phyloP scores from a whole-genome alignment of 1,284 basidiomycete species.

The Ganoderma lingzhi region DNA sequence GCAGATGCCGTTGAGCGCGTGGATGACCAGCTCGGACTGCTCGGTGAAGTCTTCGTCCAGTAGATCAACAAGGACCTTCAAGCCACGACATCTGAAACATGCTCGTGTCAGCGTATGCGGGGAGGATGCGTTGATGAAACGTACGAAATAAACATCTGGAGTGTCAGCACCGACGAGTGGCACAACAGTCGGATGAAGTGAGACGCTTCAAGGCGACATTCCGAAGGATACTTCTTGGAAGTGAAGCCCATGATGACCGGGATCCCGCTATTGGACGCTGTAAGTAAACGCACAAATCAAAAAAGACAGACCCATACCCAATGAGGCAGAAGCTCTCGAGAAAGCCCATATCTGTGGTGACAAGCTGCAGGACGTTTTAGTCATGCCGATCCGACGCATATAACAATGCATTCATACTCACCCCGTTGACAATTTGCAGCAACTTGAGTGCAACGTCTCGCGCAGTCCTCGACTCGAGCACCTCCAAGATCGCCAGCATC shows the following conservation, averaged over 20 bases:
- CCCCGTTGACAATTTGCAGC: conserved; percentile 90
- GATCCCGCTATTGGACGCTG: conserved; percentile 67
- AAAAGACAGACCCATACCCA: conserved; percentile 59
- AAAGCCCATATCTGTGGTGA: conserved; percentile 85
- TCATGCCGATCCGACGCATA: not conserved
- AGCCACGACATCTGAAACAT: conserved; percentile 82
- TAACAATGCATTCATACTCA: conserved; percentile 46
- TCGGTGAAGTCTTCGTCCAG: conserved; percentile 95
- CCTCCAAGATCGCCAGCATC: conserved; percentile 93
- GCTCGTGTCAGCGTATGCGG: conserved; percentile 15
- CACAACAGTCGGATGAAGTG: conserved; percentile 94
- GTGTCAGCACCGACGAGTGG: conserved; percentile 90
- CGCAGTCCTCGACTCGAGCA: conserved; percentile 85
- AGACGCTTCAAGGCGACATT: conserved; percentile 95
- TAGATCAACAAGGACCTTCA: conserved; percentile 94
- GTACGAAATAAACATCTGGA: conserved; percentile 98
- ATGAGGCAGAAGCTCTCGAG: conserved; percentile 96
- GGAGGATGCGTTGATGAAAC: conserved; percentile 41
- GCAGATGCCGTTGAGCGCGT: conserved; percentile 93
- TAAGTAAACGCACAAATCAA: not conserved
- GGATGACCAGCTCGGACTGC: conserved; percentile 91
- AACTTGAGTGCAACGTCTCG: conserved; percentile 87
- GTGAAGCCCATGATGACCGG: conserved; percentile 95
- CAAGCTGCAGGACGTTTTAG: conserved; percentile 65
- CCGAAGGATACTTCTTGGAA: conserved; percentile 92